Conservation (phyloP, 441 rosid species). For the Pelargonium citronellum region DNA sequence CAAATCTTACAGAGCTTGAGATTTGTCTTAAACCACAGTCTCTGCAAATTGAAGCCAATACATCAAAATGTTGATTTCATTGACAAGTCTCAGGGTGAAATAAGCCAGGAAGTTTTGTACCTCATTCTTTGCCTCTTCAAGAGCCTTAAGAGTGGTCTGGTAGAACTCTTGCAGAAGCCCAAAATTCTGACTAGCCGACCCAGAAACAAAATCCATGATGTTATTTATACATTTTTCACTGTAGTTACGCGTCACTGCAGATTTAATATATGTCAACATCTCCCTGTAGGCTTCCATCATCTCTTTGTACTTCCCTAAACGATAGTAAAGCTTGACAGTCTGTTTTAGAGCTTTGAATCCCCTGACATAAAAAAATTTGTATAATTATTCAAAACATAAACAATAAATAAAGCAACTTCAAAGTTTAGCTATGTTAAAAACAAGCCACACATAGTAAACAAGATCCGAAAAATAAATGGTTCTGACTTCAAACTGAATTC, state of each 20-base stretch:
- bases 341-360: conserved; percentile 98
- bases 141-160: conserved; percentile 91
- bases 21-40: conserved; percentile 99
- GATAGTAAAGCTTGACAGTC: conserved; percentile 93
- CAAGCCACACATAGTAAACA: background rate
- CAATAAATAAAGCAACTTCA: background rate
- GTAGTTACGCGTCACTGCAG: conserved; percentile 94
- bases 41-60: conserved; percentile 34
- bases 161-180: conserved; percentile 80
- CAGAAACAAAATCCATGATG: conserved; percentile 98
- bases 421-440: background rate
- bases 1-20: conserved; percentile 97
- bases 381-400: too few relatives aligned
- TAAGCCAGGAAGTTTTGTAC: conserved; percentile 23
- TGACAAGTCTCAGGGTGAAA: background rate
- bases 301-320: conserved; percentile 73
- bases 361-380: conserved; percentile 36
- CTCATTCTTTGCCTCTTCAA: conserved; percentile 99
- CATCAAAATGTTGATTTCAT: background rate
- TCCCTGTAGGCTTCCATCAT: conserved; percentile 94
- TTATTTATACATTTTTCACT: conserved; percentile 98
- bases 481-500: background rate
- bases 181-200: conserved; percentile 93
- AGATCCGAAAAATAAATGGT: background rate
- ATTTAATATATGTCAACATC: conserved; percentile 93